Base-by-base conservation (phyloP, 805 yeast genomes). In the Lipomyces spencermartinsiae region DNA sequence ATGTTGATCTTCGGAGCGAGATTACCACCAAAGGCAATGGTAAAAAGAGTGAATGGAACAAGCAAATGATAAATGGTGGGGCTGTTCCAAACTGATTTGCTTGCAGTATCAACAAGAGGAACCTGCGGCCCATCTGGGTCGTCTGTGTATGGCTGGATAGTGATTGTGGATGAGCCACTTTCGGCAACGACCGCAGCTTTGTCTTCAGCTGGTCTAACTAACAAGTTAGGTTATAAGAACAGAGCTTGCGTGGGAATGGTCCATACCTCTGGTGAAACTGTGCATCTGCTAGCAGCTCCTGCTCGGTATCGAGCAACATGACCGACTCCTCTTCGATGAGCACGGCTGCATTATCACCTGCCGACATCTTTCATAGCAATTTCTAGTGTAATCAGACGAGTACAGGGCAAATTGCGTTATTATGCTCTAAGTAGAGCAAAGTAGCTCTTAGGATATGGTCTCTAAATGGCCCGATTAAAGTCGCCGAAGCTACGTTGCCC, bases 1-100 rank as follows among this genome's bases (percentile, higher is more conserved):
- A 67, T 64, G 57, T 62, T 67, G 60, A 67, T 67, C 55, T 67
- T 67, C 4, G 71, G 71, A 12, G 68, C 62, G n/a, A 67, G 39
- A 39, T 61, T 67, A 8, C 71, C 71, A 9, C 71, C 71, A 35
- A 67, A 64, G 1, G 68, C 68, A 16, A 64, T 16, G 14, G 71
- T 9, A 43, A 63, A 67, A 19, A 67, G 39, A 8, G 56, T 51
- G 35, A 64, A 67, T 8, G 68, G 68, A 7, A 54, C 25, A 12
- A 67, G 63, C 14, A 67, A 60, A 14, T 55, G 56, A 61, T 46
- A 61, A 2, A 67, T 33, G 16, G 56, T 58, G 1, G 69, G 66
- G 6, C 51, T 49, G 37, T 25, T 61, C 22, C 58, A 31, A n/a
- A 61, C 19, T 3, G 61, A 29, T n/a, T 19, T 19, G 16, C 16